Evolutionary conservation across 2,329 filamentous ascomycete species (phyloP).

Genomic region (Xylaria hypoxylon): DNA sequence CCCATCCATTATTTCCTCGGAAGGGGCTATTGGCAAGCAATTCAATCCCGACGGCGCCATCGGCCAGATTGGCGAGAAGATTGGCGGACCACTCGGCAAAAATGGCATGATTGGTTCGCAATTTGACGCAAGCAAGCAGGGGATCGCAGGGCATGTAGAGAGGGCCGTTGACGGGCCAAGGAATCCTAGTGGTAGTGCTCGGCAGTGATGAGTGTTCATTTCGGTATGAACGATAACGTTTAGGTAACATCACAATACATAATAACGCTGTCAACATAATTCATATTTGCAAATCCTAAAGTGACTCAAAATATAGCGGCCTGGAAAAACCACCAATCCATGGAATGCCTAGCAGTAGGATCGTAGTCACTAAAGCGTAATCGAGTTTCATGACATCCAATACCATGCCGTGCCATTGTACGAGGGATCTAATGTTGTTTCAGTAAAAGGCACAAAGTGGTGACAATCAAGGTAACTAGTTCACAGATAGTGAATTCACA

Average conservation of each 20-base stretch:
- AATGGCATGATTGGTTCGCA: constrained; percentile 29
- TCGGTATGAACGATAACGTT: too few relatives aligned
- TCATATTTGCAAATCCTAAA: too few relatives aligned
- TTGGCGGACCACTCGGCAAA: constrained; percentile 28
- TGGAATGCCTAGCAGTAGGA: too few relatives aligned
- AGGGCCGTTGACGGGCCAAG: constrained; percentile 31
- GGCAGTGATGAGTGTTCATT: background rate
- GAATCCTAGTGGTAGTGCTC: constrained; percentile 30
- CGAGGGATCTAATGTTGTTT: background rate
- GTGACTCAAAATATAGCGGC: too few relatives aligned
- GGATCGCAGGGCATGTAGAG: constrained; percentile 32
- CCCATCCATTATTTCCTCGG: constrained; percentile 31
- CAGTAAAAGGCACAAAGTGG: background rate
- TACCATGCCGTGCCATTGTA: background rate
- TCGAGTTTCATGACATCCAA: background rate
- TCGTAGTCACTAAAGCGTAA: background rate
- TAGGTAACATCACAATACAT: too few relatives aligned
- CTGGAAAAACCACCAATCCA: too few relatives aligned
- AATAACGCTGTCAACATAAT: too few relatives aligned
- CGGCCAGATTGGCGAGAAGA: constrained; percentile 34
- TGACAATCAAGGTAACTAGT: background rate
- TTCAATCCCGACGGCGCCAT: constrained; percentile 34
- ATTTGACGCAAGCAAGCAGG: constrained; percentile 33
- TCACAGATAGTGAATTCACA: background rate
- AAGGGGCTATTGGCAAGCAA: constrained; percentile 30